Evolutionary conservation across 345 rosid genomes (phyloP), one percentile per base, ranked within the genome.

Genomic region (Gynandropsis gynandra): DNA sequence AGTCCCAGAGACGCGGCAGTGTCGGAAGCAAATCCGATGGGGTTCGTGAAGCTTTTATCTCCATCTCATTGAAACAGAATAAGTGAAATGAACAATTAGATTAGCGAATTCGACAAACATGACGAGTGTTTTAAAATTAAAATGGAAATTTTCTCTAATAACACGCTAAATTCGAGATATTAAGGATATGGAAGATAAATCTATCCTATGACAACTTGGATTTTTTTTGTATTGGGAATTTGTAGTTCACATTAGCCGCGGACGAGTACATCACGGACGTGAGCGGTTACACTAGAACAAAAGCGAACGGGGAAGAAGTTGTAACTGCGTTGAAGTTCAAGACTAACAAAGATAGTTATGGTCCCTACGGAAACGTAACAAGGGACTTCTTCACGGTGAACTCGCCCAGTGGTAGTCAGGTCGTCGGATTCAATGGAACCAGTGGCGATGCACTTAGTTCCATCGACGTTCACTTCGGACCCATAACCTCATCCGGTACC

Each of bases 261-360:
- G 68, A 64, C 52, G 68, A 64, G 58, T 64, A 56, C 57, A 64
- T 64, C 49, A 64, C 68, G 50, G 62, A 64, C 36, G 45, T 64
- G 34, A 64, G 57, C 50, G 68, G 62, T 43, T 64, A 64, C 56
- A 48, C 32, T 46, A 56, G 36, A 35, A 56, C 57, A 16, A 42
- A 33, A 6, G 62, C 57, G 13, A n/a, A 36, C 4, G 1, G 27
- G 35, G 62, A 64, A 64, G 68, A 64, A 49, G 62, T 62, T 41
- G 49, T 64, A 64, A 10, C 68, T 16, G 68, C 68, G 13, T 36
- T 64, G 29, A 56, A 62, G 56, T 64, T 64, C 29, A 56, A 64
- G 51, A 56, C 62, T 13, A 64, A 64, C 62, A 64, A 64, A 49
- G 56, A 56, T 0, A 36, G 48, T 16, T 64, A 64, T 21, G 68